phyloP scores from a whole-genome alignment of 306 rosid genomes.

The Alnus rubra region DNA sequence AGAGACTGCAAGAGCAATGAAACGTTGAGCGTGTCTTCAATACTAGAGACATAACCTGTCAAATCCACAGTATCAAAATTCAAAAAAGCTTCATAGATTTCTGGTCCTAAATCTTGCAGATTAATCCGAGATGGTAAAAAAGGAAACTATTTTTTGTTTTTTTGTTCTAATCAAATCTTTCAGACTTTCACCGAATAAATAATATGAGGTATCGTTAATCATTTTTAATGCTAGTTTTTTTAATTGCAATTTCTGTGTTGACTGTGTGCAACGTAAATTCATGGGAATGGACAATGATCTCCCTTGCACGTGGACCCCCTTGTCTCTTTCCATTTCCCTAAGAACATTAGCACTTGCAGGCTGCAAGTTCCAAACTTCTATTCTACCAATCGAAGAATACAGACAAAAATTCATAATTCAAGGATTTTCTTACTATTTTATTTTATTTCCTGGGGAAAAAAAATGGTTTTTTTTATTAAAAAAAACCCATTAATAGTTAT shows the following conservation, averaged over 20 bases:
- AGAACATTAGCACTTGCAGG: constrained; percentile 51
- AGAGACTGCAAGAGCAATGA: constrained; percentile 28
- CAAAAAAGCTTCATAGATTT: constrained; percentile 35
- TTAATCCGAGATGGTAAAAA: constrained; percentile 32
- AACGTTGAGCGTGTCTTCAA: constrained; percentile 51
- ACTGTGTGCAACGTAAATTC: constrained; percentile 35
- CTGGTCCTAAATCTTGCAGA: constrained; percentile 34
- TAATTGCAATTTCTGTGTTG: constrained; percentile 3
- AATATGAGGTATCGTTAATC: constrained; percentile 30
- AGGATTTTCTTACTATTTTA: not conserved
- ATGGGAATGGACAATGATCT: constrained; percentile 66
- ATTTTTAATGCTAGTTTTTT: not conserved
- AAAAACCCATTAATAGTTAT: constrained; percentile 19
- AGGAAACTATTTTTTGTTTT: constrained; percentile 28
- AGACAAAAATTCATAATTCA: constrained; percentile 36
- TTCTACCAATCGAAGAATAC: constrained; percentile 30
- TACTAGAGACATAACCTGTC: constrained; percentile 52
- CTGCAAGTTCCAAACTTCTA: constrained; percentile 47
- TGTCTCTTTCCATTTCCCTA: constrained; percentile 46
- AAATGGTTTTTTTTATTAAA: not conserved
- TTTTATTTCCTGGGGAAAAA: constrained; percentile 13
- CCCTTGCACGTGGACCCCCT: constrained; percentile 68
- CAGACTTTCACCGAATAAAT: constrained; percentile 5
- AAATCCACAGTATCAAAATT: constrained; percentile 38
- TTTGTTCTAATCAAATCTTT: not conserved